Evolutionary conservation across 116 monocot genomes (phyloP).

Genomic region (Dioscorea cayenensis): DNA sequence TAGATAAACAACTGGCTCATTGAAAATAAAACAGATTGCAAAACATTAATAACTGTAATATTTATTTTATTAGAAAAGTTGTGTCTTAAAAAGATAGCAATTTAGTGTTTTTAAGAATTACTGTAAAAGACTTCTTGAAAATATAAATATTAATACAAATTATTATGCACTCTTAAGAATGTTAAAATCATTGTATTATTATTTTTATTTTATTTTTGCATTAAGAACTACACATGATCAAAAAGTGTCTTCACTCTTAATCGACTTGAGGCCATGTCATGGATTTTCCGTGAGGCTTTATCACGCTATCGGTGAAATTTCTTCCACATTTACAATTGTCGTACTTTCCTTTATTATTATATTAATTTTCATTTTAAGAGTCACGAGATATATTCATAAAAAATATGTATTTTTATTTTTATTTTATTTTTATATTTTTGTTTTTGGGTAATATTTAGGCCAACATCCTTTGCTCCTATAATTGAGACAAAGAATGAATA

Average conservation of each 20-base stretch:
- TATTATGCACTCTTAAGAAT: too few species aligned
- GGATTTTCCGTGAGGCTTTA: slow-evolving; percentile 71
- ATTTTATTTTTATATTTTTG: not conserved
- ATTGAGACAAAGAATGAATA: slow-evolving; percentile 79
- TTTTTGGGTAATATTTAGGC: slow-evolving; percentile 26
- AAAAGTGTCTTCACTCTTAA: slow-evolving; percentile 62
- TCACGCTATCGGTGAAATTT: slow-evolving; percentile 61
- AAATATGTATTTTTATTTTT: not conserved
- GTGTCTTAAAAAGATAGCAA: too few species aligned
- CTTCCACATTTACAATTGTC: slow-evolving; percentile 59
- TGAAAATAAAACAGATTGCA: too few species aligned
- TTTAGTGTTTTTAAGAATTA: too few species aligned
- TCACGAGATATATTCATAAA: not conserved
- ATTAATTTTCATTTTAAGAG: not conserved
- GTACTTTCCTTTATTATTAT: slow-evolving; percentile 14
- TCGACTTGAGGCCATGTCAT: slow-evolving; percentile 60
- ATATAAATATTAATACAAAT: too few species aligned
- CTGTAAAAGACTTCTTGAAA: too few species aligned
- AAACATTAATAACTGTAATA: not conserved
- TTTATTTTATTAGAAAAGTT: not conserved
- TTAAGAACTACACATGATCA: slow-evolving; percentile 79
- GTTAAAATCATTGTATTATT: too few species aligned
- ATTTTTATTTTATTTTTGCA: slow-evolving; percentile 16
- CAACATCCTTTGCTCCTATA: slow-evolving; percentile 89
- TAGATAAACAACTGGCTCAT: not conserved